Evolutionary conservation across 192 early-diverging fungal species (phyloP).

Genomic region (Chytriomyces sp.): DNA sequence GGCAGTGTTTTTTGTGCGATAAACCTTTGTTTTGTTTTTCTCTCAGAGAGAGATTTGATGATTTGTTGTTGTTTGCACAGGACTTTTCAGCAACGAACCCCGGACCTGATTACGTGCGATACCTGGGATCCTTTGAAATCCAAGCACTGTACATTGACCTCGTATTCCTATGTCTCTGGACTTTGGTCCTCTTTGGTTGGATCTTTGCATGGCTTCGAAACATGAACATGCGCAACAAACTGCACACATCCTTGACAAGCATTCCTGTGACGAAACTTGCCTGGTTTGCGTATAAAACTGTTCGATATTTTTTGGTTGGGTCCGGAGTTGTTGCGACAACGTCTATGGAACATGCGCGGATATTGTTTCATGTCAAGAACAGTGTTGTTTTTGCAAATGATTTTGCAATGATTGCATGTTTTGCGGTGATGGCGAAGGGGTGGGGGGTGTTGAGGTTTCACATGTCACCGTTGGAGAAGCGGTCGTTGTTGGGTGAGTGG

Average conservation of each 20-base stretch:
- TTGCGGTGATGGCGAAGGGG: neutral
- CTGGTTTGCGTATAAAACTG: neutral
- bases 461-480: neutral
- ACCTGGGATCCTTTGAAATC: constrained; percentile 7
- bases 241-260: neutral
- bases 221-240: constrained; percentile 17
- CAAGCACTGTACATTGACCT: constrained; percentile 10
- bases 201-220: neutral
- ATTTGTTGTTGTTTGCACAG: neutral
- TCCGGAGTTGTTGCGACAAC: neutral
- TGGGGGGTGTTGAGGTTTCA: constrained; percentile 1
- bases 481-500: neutral
- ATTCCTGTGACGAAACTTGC: neutral
- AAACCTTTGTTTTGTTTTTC: neutral
- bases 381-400: neutral
- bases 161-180: neutral
- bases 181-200: neutral
- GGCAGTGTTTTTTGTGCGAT: neutral
- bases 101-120: neutral
- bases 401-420: neutral
- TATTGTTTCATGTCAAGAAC: neutral
- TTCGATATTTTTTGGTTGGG: constrained; percentile 8
- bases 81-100: constrained; percentile 6
- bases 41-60: neutral
- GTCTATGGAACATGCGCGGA: neutral